Percentiles rank a stretch among this genome's conserved stretches.
Conservation (phyloP, 768 basidiomycete species). For the Panaeolus cyanescens region DNA sequence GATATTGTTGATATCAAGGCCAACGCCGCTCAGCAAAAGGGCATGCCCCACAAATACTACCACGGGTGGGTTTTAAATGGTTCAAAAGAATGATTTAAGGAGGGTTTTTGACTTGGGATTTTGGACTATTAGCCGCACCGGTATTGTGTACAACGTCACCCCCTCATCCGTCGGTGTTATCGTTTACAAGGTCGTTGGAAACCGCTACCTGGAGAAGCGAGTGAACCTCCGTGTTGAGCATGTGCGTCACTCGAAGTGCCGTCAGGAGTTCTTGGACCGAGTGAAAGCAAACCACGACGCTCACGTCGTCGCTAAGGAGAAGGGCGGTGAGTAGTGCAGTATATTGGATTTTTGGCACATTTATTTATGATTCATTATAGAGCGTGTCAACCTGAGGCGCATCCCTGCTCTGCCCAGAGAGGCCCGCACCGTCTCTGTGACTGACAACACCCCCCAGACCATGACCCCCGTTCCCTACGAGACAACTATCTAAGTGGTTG, state of each 20-base stretch:
- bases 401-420: conserved; percentile 82
- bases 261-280: conserved; percentile 95
- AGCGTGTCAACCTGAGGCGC: conserved; percentile 84
- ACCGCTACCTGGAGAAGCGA: conserved; percentile 99
- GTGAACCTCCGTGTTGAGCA: conserved; percentile 99
- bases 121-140: conserved; percentile 77
- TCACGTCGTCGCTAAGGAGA: conserved; percentile 85
- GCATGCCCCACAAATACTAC: conserved; percentile 99
- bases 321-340: conserved; percentile 67
- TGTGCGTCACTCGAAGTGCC: conserved; percentile 94
- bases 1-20: conserved; percentile 99
- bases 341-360: not conserved
- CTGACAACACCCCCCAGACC: conserved; percentile 86
- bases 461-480: conserved; percentile 93
- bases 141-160: conserved; percentile 98
- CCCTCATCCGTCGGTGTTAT: conserved; percentile 94
- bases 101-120: not conserved
- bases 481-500: conserved; percentile 82
- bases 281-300: conserved; percentile 90
- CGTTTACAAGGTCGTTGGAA: conserved; percentile 97
- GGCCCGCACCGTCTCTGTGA: conserved; percentile 70
- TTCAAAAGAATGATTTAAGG: conserved; percentile 4
- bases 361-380: conserved; percentile 38
- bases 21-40: conserved; percentile 98
- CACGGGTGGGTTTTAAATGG: conserved; percentile 70